phyloP scores from a whole-genome alignment of 169 alveolate genomes.

The Theileria luwenshuni region DNA sequence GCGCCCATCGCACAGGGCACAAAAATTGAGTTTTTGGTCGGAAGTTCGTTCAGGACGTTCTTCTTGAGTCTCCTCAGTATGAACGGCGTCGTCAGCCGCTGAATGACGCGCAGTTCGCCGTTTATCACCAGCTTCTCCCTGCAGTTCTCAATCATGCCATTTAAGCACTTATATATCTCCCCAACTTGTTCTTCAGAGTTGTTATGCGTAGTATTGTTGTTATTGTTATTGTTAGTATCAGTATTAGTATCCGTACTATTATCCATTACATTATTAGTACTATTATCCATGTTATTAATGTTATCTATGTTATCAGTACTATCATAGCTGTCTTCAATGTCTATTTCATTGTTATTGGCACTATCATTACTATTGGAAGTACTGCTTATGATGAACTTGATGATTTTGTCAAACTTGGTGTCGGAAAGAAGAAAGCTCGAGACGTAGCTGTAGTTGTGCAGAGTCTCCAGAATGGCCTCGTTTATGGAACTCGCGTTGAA shows the following conservation, averaged over 20 bases:
- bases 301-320: not conserved
- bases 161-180: not conserved
- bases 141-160: not conserved
- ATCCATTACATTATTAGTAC: not conserved
- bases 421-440: conserved; percentile 15
- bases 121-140: not conserved
- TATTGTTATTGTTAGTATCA: too few relatives aligned
- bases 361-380: not conserved
- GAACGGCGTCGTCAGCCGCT: conserved; percentile 86
- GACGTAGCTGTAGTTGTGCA: conserved; percentile 45
- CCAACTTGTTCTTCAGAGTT: not conserved
- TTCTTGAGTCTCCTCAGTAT: conserved; percentile 84
- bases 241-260: not conserved
- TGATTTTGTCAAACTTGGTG: not conserved
- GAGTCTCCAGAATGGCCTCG: conserved; percentile 75
- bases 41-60: conserved; percentile 85
- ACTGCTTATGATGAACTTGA: not conserved
- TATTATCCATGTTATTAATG: too few relatives aligned
- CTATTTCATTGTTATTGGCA: not conserved
- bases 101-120: conserved; percentile 44
- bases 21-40: conserved; percentile 75
- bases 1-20: conserved; percentile 65
- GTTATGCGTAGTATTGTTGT: not conserved
- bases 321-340: not conserved
- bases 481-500: conserved; percentile 77